Evolutionary conservation across 1,284 basidiomycete genomes (phyloP), one percentile per base, ranked within the genome.

Genomic region (Fomitopsis betulina): DNA sequence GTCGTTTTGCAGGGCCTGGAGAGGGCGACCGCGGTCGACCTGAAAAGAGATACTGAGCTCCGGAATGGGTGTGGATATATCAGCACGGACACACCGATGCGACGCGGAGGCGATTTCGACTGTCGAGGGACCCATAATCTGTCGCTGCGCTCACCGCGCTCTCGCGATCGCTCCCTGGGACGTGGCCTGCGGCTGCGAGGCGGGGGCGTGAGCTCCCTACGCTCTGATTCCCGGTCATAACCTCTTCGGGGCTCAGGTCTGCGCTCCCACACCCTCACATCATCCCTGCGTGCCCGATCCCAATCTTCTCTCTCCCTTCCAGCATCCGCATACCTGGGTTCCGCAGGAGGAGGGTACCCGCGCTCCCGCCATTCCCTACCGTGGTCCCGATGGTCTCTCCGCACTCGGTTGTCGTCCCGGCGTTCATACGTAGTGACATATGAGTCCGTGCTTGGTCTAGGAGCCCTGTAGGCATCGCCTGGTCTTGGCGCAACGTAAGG

Each of bases 91-190:
- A 47, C 58, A 70, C 69, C 65, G n/a, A 68, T 64, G 15, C 67
- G 63, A 32, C 67, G 67, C 12, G 70, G 70, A 10, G 69, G 69
- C 6, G 70, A 70, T 43, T 61, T 64, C n/a, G 69, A 70, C 45
- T 59, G 51, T 9, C 70, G 60, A 8, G 67, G 61, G 0, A 65
- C 27, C 65, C 68, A 67, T 33, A 58, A 62, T 15, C 65, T 62
- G 43, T 69, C 65, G 1, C 27, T 27, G 9, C 60, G 63, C 53
- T 65, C 64, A 1, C 54, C 47, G 32, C 56, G 19, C 68, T 61
- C 23, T 67, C 65, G 25, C 61, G 61, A n/a, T 32, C 60, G 39
- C 56, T 53, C 25, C 62, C 57, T 35, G 62, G 58, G 5, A 65
- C 69, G 42, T 60, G 60, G 15, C 61, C 63, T 45, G n/a, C 58